A percentile compares a stretch with the other conserved stretches of the same genome.
phyloP scores from a whole-genome alignment of 345 rosid genomes.

The Limnanthes douglasii region DNA sequence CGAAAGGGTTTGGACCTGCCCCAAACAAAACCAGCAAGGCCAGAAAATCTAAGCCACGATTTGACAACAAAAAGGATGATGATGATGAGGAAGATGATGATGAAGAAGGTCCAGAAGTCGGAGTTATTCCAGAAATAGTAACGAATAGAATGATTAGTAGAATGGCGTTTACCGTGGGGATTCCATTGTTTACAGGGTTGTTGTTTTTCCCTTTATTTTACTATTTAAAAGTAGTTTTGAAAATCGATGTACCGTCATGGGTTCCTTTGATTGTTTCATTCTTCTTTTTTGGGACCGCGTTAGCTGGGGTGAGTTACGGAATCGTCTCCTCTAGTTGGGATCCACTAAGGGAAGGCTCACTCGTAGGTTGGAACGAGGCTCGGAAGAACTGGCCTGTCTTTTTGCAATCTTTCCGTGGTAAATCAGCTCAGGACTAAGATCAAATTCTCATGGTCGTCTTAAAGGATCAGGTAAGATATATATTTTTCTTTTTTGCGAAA shows the following conservation, averaged over 20 bases:
- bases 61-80: slow-evolving; percentile 13
- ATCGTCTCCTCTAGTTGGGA: slow-evolving; percentile 96
- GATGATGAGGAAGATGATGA: slow-evolving; percentile 15
- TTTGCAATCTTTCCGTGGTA: slow-evolving; percentile 80
- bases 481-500: too few relatives aligned
- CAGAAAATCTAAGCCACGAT: slow-evolving; percentile 18
- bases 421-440: too few relatives aligned
- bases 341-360: slow-evolving; percentile 82
- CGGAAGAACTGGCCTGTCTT: slow-evolving; percentile 90
- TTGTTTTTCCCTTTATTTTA: slow-evolving; percentile 81
- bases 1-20: slow-evolving; percentile 63
- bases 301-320: slow-evolving; percentile 80
- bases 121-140: slow-evolving; percentile 74
- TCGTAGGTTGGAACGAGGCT: slow-evolving; percentile 92
- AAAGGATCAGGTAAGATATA: too few relatives aligned
- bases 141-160: slow-evolving; percentile 88
- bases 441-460: too few relatives aligned
- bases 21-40: slow-evolving; percentile 39
- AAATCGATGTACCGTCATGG: slow-evolving; percentile 79
- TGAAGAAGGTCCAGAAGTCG: slow-evolving; percentile 27
- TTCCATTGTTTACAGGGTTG: slow-evolving; percentile 57
- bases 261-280: slow-evolving; percentile 74
- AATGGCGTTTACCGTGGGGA: slow-evolving; percentile 68
- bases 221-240: slow-evolving; percentile 68
- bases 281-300: slow-evolving; percentile 75